Evolutionary conservation across 495 filamentous ascomycete species (phyloP), one percentile per base, ranked within the genome.

Genomic region (Xylaria grammica): DNA sequence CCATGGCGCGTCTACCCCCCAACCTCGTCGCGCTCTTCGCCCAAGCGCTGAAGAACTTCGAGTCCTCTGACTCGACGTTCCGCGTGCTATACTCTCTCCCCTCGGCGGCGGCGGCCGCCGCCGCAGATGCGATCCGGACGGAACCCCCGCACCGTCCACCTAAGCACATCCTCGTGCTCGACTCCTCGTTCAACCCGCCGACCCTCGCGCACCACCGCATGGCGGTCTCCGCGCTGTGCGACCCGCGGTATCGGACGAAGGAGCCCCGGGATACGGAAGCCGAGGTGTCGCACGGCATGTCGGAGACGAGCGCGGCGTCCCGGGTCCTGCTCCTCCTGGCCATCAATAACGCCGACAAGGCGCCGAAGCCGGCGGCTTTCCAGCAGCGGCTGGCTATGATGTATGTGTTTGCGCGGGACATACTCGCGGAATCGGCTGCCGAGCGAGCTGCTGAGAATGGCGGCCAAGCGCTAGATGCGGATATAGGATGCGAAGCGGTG

Each of bases 121-220:
- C 67, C 29, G 17, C 65, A 10, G n/a, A 60, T 13, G 10, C 62
- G 3, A 72, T 67, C 5, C 24, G 48, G 7, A 60, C 68, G 0
- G 52, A 71, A 11, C 69, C 72, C 13, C 74, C 79, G 3, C 40
- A 38, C 1, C 32, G 20, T 4, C 68, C 58, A 6, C 75, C 78
- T 0, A 64, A 60, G 0, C 65, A 66, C 3, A 83, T 98, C 67
- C 89, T 93, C 74, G 87, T 98, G 65, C 87, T 98, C 68, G 94
- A 98, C 75, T 96, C 94, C 2, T 94, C 91, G 60, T 98, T 97
- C 85, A 98, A 98, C 72, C 94, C 94, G 17, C 94, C 94, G 10
- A 94, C 93, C 2, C 80, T 84, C 40, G 94, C 94, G 11, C 94
- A 97, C 74, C 82, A 90, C 55, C 81, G 80, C 54, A 92, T 98